Base-by-base conservation (phyloP, 768 basidiomycete species). In the Tremella mesenterica region DNA sequence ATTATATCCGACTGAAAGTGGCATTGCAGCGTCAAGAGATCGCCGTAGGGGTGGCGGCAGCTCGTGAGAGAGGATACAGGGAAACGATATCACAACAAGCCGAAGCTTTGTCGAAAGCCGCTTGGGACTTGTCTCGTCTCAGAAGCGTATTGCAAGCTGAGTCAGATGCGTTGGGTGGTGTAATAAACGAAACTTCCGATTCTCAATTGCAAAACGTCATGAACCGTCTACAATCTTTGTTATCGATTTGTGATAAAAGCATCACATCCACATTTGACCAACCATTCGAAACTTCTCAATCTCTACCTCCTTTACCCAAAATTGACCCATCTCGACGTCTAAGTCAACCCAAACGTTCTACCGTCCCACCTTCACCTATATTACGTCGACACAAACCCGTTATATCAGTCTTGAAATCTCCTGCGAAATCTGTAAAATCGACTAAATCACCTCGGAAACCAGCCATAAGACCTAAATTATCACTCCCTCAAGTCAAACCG, bases 31-130 rank as follows among this genome's bases (percentile, higher is more conserved):
- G 53, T 13, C 26, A 10, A n/a, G 57, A 58, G 31, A 31, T 58
- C 20, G 57, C 48, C 20, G 45, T 30, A 18, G 39, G 38, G 20
- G 51, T 47, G 13, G 46, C 48, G 4, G 52, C 48, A 18, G 48
- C 52, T 18, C 51, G 59, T 38, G 56, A 57, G 48, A 60, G 54
- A 34, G 55, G 45, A 13, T 54, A 57, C 44, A 26, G 55, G 23
- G 47, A 57, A 33, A 46, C 50, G 1, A 29, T 57, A 5, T 36
- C 36, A 33, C 18, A 43, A 14, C 55, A 60, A 43, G 59, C 55
- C 0, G 51, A 44, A 6, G 28, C 52, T 6, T 27, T 56, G 12
- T 49, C 55, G 6, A 44, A 46, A 18, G 55, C 55, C 21, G 59
- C 59, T 0, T 23, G 44, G 3, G 25, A 30, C n/a, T 46, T 60